These are phyloP conservation scores for Fusarium chaquense DNA, from an alignment of 2,329 filamentous ascomycete genomes.

Conservation along the genomic window DNA sequence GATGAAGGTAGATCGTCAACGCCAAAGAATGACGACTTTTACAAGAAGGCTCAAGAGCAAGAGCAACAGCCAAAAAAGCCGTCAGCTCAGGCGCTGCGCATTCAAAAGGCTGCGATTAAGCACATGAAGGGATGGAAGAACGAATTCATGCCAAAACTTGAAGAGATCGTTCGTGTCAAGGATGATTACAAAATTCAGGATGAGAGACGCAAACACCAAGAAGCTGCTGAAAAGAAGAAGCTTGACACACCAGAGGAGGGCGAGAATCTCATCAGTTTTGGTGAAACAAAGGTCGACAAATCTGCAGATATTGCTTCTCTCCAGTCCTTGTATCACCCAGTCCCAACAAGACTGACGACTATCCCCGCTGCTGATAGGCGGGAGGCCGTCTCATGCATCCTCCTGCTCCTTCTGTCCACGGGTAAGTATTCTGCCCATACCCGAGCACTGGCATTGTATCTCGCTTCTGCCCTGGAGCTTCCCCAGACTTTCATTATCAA, in stretches of 20 bases:
- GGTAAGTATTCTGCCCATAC: constrained; percentile 83
- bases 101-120: constrained; percentile 68
- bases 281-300: constrained; percentile 49
- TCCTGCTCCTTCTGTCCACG: constrained; percentile 77
- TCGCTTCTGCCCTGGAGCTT: constrained; percentile 75
- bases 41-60: constrained; percentile 31
- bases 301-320: constrained; percentile 59
- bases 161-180: constrained; percentile 70
- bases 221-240: constrained; percentile 56
- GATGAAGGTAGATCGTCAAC: constrained; percentile 16
- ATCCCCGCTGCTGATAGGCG: constrained; percentile 69
- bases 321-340: constrained; percentile 65
- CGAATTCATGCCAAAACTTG: constrained; percentile 75
- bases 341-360: constrained; percentile 66
- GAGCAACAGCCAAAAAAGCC: constrained; percentile 29
- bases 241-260: constrained; percentile 53
- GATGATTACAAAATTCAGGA: constrained; percentile 62
- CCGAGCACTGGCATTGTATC: constrained; percentile 73
- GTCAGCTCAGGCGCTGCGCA: constrained; percentile 47
- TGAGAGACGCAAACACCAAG: constrained; percentile 60
- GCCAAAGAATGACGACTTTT: constrained; percentile 18
- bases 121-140: constrained; percentile 84
- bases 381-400: constrained; percentile 75
- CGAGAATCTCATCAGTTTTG: constrained; percentile 58
- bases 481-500: constrained; percentile 70